These are phyloP conservation scores for Arachnomyces sp. DNA, from an alignment of 2,329 filamentous ascomycete genomes.

Conservation along the genomic window DNA sequence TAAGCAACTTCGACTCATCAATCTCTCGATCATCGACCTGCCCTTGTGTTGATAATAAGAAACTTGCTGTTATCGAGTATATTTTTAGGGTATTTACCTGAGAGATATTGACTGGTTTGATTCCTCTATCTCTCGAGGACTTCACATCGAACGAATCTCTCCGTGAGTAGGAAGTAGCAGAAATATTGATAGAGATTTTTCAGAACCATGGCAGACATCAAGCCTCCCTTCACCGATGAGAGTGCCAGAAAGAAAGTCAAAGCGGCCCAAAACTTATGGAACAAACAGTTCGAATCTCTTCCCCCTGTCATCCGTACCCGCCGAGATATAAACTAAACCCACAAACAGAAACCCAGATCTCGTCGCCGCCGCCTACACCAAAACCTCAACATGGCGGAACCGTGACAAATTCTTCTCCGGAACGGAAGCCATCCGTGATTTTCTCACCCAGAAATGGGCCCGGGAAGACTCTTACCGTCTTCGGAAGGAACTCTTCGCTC, in stretches of 20 bases:
- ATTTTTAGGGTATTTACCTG: too few relatives aligned
- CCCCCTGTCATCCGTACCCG: conserved; percentile 5
- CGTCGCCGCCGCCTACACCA: conserved; percentile 67
- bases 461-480: conserved; percentile 65
- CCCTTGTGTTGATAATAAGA: too few relatives aligned
- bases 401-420: conserved; percentile 62
- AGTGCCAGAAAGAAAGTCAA: conserved; percentile 72
- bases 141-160: too few relatives aligned
- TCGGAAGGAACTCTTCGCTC: conserved; percentile 78
- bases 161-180: too few relatives aligned
- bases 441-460: conserved; percentile 67
- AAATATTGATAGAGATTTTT: conserved; percentile 4
- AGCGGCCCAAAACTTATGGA: conserved; percentile 76
- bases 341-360: conserved; percentile 51
- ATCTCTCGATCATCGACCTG: too few relatives aligned
- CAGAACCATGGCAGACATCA: conserved; percentile 30
- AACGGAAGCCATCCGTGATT: conserved; percentile 58
- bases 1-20: too few relatives aligned
- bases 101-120: too few relatives aligned
- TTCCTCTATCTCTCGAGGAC: too few relatives aligned
- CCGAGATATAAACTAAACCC: conserved; percentile 1
- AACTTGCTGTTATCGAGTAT: too few relatives aligned
- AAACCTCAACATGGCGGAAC: conserved; percentile 74
- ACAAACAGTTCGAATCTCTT: conserved; percentile 50
- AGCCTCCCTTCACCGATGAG: conserved; percentile 67